Base-by-base conservation (phyloP, 1,139 yeast genomes). In the Scheffersomyces parashehatae region DNA sequence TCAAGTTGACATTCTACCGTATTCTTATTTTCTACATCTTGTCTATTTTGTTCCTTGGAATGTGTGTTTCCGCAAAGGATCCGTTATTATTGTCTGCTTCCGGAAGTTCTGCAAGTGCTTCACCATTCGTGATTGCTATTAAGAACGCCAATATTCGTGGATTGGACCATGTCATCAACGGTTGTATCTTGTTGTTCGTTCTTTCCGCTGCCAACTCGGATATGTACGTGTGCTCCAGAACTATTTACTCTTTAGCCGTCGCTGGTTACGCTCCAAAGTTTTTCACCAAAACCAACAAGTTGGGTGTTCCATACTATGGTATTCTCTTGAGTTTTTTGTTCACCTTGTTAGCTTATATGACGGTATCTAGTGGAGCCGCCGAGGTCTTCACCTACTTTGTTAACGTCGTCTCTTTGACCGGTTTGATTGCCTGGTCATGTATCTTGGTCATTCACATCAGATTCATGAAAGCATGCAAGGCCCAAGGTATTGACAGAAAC, bases 51-150 rank as follows among this genome's bases (percentile, higher is more conserved):
- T 70, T 85, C 55, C 67, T 86, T 53, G 91, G 93, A 45, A 75
- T 85, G 81, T 79, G 87, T 63, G 93, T 87, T 42, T 82, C 90
- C 31, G 82, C 83, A 50, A 78, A 75, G 54, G 91, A 85, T 62
- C 80, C 81, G 35, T 61, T 70, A 48, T 73, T 83, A 54, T 49
- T 55, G 60, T 71, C 75, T 15, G 59, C 60, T 1, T 50, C 62
- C 10, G 75, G 79, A 29, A 73, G 77, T 11, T 73, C 80, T 44
- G 88, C 88, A 13, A 75, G 85, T 44, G 88, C 91, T n/a, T 85
- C 93, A 13, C 95, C 95, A 36, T 86, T 86, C 48, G 79, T 73
- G 44, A 73, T 73, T 64, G 79, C 78, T 43, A 73, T 73, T 52
- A 70, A 66, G 46, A 73, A 73, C 52, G 77, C 79, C 29, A 53